Percentiles rank a stretch among this genome's conserved stretches.
These are phyloP conservation scores for Teratosphaeria viscida DNA, from an alignment of 2,329 filamentous ascomycete species.

Conservation along the genomic window DNA sequence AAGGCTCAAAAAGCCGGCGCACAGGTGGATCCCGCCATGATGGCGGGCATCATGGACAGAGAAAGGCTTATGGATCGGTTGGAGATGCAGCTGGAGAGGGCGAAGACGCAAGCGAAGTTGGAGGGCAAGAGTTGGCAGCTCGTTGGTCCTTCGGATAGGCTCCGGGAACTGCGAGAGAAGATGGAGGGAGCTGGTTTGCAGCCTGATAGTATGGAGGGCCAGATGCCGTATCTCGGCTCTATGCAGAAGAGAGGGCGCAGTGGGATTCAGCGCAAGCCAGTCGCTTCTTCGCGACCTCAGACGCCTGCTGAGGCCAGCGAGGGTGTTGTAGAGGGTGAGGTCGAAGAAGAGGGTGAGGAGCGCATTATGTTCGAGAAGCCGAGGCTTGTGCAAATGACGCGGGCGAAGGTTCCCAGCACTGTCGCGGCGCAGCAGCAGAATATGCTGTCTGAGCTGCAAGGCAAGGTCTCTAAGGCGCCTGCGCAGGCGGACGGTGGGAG, in stretches of 20 bases:
- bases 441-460: slow-evolving; percentile 59
- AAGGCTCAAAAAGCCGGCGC: slow-evolving; percentile 43
- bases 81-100: slow-evolving; percentile 88
- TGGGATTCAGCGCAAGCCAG: slow-evolving; percentile 27
- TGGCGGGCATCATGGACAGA: slow-evolving; percentile 88
- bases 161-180: slow-evolving; percentile 83
- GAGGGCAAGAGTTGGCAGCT: slow-evolving; percentile 86
- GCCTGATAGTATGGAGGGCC: slow-evolving; percentile 32
- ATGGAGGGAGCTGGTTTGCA: slow-evolving; percentile 61
- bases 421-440: slow-evolving; percentile 46
- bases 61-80: slow-evolving; percentile 86
- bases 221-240: slow-evolving; percentile 57
- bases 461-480: slow-evolving; percentile 43
- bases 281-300: slow-evolving; percentile 27
- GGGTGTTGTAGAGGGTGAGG: slow-evolving; percentile 37
- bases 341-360: slow-evolving; percentile 43
- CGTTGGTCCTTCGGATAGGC: slow-evolving; percentile 76
- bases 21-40: slow-evolving; percentile 43
- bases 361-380: slow-evolving; percentile 67
- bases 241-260: slow-evolving; percentile 29
- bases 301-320: slow-evolving; percentile 37
- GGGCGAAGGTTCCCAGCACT: slow-evolving; percentile 53
- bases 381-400: slow-evolving; percentile 65
- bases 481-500: slow-evolving; percentile 44
- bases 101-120: slow-evolving; percentile 95